phyloP scores from a whole-genome alignment of 495 filamentous ascomycete genomes.

The Penicillium longicatenatum region DNA sequence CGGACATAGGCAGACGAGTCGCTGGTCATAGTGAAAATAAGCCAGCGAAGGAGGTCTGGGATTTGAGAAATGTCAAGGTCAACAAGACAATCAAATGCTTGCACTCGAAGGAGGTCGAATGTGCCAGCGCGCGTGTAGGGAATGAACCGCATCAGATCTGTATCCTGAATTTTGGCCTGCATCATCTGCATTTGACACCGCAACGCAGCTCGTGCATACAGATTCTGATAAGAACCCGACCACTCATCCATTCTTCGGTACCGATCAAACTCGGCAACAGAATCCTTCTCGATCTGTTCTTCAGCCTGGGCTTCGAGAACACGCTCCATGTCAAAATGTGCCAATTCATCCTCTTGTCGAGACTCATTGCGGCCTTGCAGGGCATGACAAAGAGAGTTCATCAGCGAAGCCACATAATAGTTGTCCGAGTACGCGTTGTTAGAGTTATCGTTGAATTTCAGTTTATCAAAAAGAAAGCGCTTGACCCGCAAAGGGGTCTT shows the following conservation, averaged over 20 bases:
- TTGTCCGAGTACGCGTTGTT: constrained; percentile 86
- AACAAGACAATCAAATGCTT: constrained; percentile 79
- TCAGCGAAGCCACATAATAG: constrained; percentile 80
- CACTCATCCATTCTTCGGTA: constrained; percentile 93
- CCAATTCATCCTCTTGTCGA: constrained; percentile 39
- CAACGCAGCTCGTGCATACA: constrained; percentile 80
- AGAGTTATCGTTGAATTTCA: constrained; percentile 91
- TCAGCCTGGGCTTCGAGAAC: constrained; percentile 58
- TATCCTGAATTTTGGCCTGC: constrained; percentile 65
- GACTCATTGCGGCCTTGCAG: constrained; percentile 58
- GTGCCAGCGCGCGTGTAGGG: constrained; percentile 79
- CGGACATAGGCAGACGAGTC: constrained; percentile 85
- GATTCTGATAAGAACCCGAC: constrained; percentile 86
- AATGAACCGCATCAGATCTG: constrained; percentile 67
- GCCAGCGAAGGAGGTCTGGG: constrained; percentile 63
- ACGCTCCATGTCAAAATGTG: constrained; percentile 50
- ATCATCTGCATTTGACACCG: constrained; percentile 75
- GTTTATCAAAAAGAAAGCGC: constrained; percentile 79
- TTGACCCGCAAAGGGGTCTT: constrained; percentile 75
- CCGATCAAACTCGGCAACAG: constrained; percentile 83
- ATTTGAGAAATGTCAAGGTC: constrained; percentile 72
- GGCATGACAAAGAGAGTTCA: constrained; percentile 76
- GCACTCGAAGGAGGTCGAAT: constrained; percentile 75
- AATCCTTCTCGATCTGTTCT: constrained; percentile 65
- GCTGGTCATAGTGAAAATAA: constrained; percentile 69